Base-by-base conservation (phyloP, 2,329 filamentous ascomycete species). In the Kalaharituber pfeilii region DNA sequence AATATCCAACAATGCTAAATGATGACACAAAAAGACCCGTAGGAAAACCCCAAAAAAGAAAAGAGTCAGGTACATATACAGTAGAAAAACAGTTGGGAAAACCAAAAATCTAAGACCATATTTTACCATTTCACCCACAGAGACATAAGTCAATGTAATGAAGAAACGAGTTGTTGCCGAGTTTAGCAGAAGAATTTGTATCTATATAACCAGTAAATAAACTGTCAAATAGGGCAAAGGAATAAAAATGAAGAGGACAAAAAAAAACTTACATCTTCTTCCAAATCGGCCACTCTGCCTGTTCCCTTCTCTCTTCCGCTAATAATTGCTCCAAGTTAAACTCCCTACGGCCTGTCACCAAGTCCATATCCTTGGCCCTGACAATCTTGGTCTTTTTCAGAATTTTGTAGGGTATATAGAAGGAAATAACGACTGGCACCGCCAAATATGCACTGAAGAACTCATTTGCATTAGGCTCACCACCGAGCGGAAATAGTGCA, bases 291-390 rank as follows among this genome's bases (percentile, higher is more conserved):
- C 84, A 89, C 3, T 68, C 66, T 28, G 74, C 76, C 63, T 74
- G 73, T 70, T 95, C 87, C 52, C 83, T 81, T 36, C 74, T 71
- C 71, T 95, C 89, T 67, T 94, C 83, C 42, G 81, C 80, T 50
- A 93, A 73, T 50, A 96, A 70, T 56, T 84, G 78, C 26, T 80
- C 78, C 45, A 95, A 70, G 66, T 94, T 88, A 55, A 95, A 76
- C 65, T 94, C 86, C 25, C 88, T 75, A 26, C 87, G 79, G 2
- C 89, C 89, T 0, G 87, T 94, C 56, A 82, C 78, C 58, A 95
- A 70, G 68, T 95, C 88, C 80, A 95, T 93, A 59, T 93, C 82
- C 51, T 75, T 72, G 29, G 76, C 69, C 18, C 75, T 73, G 44
- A 94, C 74, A 55, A 86, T 73, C 1, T 73, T 70, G 1, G 87